Evolutionary conservation across 2,329 filamentous ascomycete species (phyloP), one percentile per base, ranked within the genome.

Genomic region (Fusarium tjaetaba): DNA sequence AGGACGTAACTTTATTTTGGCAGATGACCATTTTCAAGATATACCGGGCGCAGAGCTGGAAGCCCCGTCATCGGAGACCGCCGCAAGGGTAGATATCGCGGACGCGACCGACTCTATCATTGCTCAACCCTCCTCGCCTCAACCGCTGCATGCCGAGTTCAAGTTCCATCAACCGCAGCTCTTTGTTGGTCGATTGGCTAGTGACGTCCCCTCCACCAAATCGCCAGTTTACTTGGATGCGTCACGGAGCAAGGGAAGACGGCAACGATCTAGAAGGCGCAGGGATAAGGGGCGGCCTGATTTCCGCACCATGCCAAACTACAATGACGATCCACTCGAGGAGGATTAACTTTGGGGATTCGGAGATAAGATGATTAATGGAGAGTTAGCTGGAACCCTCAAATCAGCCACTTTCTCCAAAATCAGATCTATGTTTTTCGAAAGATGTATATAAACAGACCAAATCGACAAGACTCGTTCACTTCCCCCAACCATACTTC

Each of bases 241-340:
- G 32, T 55, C 49, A 43, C 36, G 51, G 55, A 69, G 39, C 34
- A 60, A 43, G 51, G 68, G 61, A 58, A 70, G 68, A 46, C 71
- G 68, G 65, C 55, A 68, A 45, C 65, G 71, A 46, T 68, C 56
- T 46, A 68, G 51, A 26, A 75, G 63, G 52, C 68, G 64, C 48
- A 74, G 77, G 65, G 71, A 74, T n/a, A 64, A 65, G n/a, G 72
- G 70, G 36, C 76, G 81, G 53, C 81, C 80, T 24, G 78, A 82
- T 60, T 80, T 82, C 61, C 77, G 81, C 57, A 62, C 78, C 24
- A 72, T 82, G 71, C 81, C 81, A 20, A 72, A 80, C 63, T 77
- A 80, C 58, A 69, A 80, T 20, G 79, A 71, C 24, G 81, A 82
- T 64, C 80, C 81, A 49, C 82, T 82, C 57, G 81, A 82, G 38